Evolutionary conservation across 371 early-diverging fungal genomes (phyloP), one percentile per base, ranked within the genome.

Genomic region (Mortierella sp.): DNA sequence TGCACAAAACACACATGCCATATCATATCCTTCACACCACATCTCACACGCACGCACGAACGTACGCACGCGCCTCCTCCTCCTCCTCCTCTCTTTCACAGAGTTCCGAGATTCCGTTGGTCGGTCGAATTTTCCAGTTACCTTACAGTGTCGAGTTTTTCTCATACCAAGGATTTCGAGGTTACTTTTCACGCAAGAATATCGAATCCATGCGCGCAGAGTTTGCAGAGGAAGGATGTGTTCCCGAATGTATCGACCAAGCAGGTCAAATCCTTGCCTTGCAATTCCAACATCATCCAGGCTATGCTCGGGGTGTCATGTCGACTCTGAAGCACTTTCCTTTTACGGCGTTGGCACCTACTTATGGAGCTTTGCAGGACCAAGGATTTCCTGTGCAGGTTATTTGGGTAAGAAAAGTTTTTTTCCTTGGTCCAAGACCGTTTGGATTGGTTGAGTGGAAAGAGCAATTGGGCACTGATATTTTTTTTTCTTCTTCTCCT

Each of bases 281-380:
- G 12, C 80, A 79, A 64, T 79, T 60, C 57, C 21, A 23, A 11
- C 51, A 66, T 45, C 80, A 79, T 46, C 67, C 69, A 18, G 80
- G 80, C 25, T 79, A 79, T 66, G 69, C 80, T 0, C 80, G 80
- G n/a, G 80, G 80, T 28, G n/a, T 79, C 29, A 79, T 79, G 80
- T 79, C 73, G 30, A 79, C 80, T 16, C 19, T 79, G 43, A 60
- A 57, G 18, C 19, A 23, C 28, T 72, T 79, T 56, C 80, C 80
- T 6, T 60, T 79, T 62, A 73, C 73, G 4, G 64, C 47, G 7
- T 45, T 79, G 67, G 19, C 30, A 2, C 29, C 44, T 11, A 23
- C 68, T 50, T 79, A 45, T 44, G 50, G 72, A 11, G 21, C 73
- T 0, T 56, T 9, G 7, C 73, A 73, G 9, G 55, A 60, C 0